These are phyloP conservation scores for Solanum dulcamara DNA, from an alignment of 257 asterid genomes.

Conservation along the genomic window DNA sequence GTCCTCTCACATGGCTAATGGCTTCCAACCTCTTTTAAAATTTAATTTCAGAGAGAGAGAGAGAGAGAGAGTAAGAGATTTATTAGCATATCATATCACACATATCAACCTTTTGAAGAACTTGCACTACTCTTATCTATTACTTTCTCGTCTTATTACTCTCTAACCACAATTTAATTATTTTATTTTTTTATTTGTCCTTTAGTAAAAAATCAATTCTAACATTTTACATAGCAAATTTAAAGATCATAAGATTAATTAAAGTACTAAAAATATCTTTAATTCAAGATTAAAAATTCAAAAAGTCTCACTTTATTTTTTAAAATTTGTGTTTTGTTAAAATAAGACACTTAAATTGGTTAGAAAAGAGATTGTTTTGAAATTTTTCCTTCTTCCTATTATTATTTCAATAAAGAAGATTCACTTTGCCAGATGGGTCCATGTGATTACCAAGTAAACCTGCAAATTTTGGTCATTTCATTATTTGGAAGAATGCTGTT, in stretches of 20 bases:
- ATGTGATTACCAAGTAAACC: conserved; percentile 30
- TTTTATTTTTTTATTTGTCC: no score
- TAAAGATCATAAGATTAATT: no score
- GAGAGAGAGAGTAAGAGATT: not conserved
- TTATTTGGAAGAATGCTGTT: conserved; percentile 10
- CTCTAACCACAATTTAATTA: no score
- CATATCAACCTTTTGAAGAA: conserved; percentile 11
- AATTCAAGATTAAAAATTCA: no score
- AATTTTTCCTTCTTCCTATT: not conserved
- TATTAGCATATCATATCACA: conserved; percentile 25
- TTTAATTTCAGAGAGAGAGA: not conserved
- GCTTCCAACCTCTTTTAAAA: conserved; percentile 14
- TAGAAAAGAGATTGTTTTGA: not conserved
- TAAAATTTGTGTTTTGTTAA: no score
- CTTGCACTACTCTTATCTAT: not conserved
- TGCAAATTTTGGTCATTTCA: not conserved
- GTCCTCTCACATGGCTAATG: conserved; percentile 56
- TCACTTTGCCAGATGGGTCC: conserved; percentile 44
- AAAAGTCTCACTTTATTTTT: no score
- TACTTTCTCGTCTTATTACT: no score
- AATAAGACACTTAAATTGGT: no score
- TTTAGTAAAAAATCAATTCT: no score
- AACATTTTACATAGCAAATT: no score
- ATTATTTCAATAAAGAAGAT: conserved; percentile 2
- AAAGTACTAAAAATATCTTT: no score